phyloP scores from a whole-genome alignment of 176 grass and related monocot genomes.

The Carex myosuroides region DNA sequence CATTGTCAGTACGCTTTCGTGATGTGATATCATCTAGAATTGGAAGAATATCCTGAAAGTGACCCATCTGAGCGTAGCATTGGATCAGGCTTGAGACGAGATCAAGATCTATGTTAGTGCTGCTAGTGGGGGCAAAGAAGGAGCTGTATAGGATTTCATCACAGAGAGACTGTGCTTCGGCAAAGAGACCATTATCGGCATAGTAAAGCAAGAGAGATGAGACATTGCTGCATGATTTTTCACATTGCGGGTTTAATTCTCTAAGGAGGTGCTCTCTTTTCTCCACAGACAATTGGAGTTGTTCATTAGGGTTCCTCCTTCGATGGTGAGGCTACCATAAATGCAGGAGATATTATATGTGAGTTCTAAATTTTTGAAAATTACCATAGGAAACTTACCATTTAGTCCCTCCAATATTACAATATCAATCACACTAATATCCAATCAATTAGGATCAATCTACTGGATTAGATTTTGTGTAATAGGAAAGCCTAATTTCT shows the following conservation, averaged over 20 bases:
- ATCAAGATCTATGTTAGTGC: neutral
- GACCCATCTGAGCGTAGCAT: conserved; percentile 43
- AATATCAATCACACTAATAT: no score
- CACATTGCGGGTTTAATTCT: conserved; percentile 1
- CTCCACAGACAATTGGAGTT: neutral
- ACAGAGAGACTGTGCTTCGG: conserved; percentile 57
- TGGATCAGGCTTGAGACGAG: conserved; percentile 41
- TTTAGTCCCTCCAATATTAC: no score
- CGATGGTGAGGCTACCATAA: neutral
- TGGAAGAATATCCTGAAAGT: conserved; percentile 33
- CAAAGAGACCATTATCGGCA: conserved; percentile 58
- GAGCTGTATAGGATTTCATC: conserved; percentile 72
- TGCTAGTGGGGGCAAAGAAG: neutral
- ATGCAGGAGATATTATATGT: neutral
- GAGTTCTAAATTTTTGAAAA: neutral
- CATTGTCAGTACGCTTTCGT: neutral
- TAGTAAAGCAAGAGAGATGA: conserved; percentile 47
- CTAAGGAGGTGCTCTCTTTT: neutral
- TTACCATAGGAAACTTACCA: neutral
- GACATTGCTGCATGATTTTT: neutral
- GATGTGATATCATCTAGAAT: conserved; percentile 37
- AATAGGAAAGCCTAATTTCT: no score
- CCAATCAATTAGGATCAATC: neutral
- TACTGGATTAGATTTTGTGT: neutral
- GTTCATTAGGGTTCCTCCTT: neutral